These are phyloP conservation scores for Aquilaria malaccensis DNA, from an alignment of 345 rosid species.

Conservation along the genomic window DNA sequence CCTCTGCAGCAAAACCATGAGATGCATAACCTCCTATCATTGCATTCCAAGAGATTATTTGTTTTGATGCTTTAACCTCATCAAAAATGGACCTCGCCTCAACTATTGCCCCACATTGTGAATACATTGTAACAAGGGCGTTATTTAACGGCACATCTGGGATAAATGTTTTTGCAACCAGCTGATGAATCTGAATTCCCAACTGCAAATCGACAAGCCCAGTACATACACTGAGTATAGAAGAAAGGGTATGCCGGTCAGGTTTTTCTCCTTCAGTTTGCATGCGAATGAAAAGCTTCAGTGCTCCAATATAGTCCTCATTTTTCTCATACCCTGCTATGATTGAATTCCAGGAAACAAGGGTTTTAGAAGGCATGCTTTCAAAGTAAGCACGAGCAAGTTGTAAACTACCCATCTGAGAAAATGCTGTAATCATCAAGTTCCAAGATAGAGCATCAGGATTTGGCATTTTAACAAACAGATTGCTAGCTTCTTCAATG, in stretches of 20 bases:
- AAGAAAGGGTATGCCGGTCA: conserved; percentile 11
- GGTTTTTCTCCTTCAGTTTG: conserved; percentile 13
- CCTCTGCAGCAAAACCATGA: conserved; percentile 14
- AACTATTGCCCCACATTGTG: conserved; percentile 8
- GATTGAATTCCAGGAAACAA: conserved; percentile 15
- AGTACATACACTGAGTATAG: conserved; percentile 6
- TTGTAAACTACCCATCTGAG: conserved; percentile 11
- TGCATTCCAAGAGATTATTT: conserved; percentile 15
- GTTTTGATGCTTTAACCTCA: conserved; percentile 5
- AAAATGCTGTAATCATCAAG: conserved; percentile 5
- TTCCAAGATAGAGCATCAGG: conserved; percentile 13
- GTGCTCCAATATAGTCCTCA: conserved; percentile 12
- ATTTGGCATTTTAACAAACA: conserved; percentile 10
- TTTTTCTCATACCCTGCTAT: conserved; percentile 17
- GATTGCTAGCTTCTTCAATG: conserved; percentile 13
- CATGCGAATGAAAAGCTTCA: conserved; percentile 10
- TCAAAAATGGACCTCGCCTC: conserved; percentile 11
- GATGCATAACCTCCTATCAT: conserved; percentile 17
- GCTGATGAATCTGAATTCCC: conserved; percentile 18
- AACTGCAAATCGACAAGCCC: conserved; percentile 15
- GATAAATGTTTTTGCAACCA: conserved; percentile 8
- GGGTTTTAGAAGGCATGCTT: conserved; percentile 9
- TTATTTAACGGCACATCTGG: conserved; percentile 14
- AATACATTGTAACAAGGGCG: conserved; percentile 13
- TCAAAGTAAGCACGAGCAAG: conserved; percentile 12